Evolutionary conservation across 306 rosid genomes (phyloP), one percentile per base, ranked within the genome.

Genomic region (Quillaja saponaria): DNA sequence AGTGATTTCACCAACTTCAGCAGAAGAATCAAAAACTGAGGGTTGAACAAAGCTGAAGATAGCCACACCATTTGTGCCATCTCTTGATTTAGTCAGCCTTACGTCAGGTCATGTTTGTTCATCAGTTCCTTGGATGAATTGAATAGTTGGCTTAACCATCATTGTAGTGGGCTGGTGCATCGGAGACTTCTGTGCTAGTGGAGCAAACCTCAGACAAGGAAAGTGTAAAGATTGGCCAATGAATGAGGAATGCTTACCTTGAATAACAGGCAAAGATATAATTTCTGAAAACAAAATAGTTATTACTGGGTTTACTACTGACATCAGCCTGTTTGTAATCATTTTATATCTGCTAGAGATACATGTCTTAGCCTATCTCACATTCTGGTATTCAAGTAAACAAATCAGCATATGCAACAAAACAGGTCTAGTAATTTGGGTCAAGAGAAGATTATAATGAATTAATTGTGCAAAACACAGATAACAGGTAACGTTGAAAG

Each of bases 71-170:
- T 87, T 94, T 12, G 97, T 87, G 49, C 99, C 99, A 55, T 94
- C 99, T 76, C 81, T 82, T 21, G 99, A 90, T 77, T 87, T 83
- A 18, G 99, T 94, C 25, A 94, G 80, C 78, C 72, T 81, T 55
- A 94, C 99, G 67, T 94, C 99, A 7, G 99, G 99, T 60, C 83
- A 52, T 63, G 99, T 94, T 72, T 78, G 90, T 52, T 94, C 99
- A 76, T 90, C 97, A 28, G 97, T 94, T 73, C 99, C 97, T 67
- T 89, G 99, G 77, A 94, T 94, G 80, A 94, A 94, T 78, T 94
- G 99, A 67, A 94, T 94, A 33, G 53, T 71, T 14, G 97, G 91
- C 66, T 71, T 74, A 33, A 49, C 86, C 99, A 94, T 87, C 82
- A 78, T 80, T 53, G 61, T 50, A 25, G 72, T 45, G 4, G 78